Base-by-base conservation (phyloP, 2,329 filamentous ascomycete species). In the Colletotrichum musae region DNA sequence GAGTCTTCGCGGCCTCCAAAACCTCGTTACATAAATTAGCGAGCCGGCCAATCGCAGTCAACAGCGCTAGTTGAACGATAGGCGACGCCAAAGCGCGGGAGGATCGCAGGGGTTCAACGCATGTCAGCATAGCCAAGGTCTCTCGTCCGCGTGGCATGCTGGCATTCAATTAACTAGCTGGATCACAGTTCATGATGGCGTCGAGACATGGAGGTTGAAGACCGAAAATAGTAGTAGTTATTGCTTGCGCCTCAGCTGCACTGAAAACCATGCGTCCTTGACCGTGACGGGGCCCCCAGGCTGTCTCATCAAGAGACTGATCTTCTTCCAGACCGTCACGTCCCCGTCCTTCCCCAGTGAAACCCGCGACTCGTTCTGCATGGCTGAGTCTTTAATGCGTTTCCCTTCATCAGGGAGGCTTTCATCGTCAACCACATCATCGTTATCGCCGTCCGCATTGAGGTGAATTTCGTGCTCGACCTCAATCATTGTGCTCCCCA, bases 401-500 rank as follows among this genome's bases (percentile, higher is more conserved):
- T 62, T 70, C 51, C 73, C 75, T 43, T 78, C 77, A 3, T 74
- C 70, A 0, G 77, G 77, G 2, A 75, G 51, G 15, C 68, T 73
- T 4, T 52, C 67, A 1, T 75, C 71, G 59, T 74, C 76, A 6
- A 43, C 45, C 9, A 73, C 68, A 4, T 66, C 53, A 0, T 69
- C 70, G 9, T 70, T 52, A 6, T 72, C 41, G n/a, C 72, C 74
- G 0, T 74, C 70, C 0, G 74, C 66, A 0, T 72, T 72, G 2
- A 81, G 59, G 5, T 73, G 63, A 15, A 80, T 69, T 5, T 72
- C 77, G 41, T 84, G 81, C 72, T 84, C 83, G 9, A 82, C 70
- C 68, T 83, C 80, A 6, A 84, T 74, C 0, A 80, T 72, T 1
- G 77, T 74, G 43, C 72, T 74, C 13, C 76, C 80, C 2, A 80